Conservation (phyloP, 495 filamentous ascomycete genomes). For the Usnea hakonensis region DNA sequence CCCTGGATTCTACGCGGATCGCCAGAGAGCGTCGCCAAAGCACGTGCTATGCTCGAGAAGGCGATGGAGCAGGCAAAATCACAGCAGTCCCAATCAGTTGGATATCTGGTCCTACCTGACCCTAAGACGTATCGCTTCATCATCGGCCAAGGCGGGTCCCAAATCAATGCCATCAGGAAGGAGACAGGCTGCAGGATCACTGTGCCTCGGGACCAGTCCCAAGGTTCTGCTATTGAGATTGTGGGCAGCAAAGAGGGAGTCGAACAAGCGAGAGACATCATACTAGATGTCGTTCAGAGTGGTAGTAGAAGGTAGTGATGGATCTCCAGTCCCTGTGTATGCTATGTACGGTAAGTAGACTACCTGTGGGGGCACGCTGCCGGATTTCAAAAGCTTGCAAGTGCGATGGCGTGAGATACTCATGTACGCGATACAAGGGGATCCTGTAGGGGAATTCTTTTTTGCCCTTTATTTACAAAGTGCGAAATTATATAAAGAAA, state of each 20-base stretch:
- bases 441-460: no score
- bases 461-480: no score
- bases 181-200: conserved; percentile 88
- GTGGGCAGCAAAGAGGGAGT: conserved; percentile 68
- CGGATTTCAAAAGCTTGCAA: not conserved
- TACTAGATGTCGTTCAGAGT: conserved; percentile 68
- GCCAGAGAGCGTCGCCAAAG: conserved; percentile 67
- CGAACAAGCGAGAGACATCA: conserved; percentile 81
- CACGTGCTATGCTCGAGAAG: conserved; percentile 59
- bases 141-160: conserved; percentile 79
- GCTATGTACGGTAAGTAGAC: not conserved
- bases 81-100: conserved; percentile 57
- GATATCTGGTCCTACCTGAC: conserved; percentile 85
- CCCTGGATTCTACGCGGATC: conserved; percentile 85
- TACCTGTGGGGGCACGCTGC: not conserved
- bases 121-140: conserved; percentile 83
- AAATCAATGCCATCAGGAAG: conserved; percentile 86
- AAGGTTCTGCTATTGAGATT: conserved; percentile 81
- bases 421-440: not conserved
- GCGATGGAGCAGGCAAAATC: conserved; percentile 60
- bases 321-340: not conserved
- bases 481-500: no score
- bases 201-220: conserved; percentile 72
- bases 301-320: conserved; percentile 25
- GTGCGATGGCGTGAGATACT: not conserved